Conservation (phyloP, 2,329 filamentous ascomycete genomes). For the Talaromyces sp. region DNA sequence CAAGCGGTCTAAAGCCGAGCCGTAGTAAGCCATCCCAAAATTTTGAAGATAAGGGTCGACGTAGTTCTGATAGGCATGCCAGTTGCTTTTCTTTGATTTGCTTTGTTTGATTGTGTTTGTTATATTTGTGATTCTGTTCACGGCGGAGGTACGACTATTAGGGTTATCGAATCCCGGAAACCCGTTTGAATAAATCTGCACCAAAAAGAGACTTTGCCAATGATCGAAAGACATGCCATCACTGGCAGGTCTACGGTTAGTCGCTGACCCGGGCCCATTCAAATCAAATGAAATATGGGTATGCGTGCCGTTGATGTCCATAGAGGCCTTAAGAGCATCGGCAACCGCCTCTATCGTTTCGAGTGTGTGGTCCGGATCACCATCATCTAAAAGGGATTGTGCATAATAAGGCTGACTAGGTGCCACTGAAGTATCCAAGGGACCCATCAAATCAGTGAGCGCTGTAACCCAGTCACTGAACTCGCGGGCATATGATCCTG, state of each 20-base stretch:
- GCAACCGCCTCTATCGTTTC: background rate
- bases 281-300: background rate
- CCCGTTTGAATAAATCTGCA: background rate
- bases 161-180: background rate
- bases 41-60: background rate
- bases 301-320: background rate
- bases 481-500: background rate
- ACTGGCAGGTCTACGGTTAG: background rate
- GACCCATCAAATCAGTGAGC: background rate
- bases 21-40: background rate
- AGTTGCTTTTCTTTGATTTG: background rate
- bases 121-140: background rate
- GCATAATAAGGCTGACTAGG: background rate
- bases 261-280: background rate
- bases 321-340: background rate
- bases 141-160: background rate
- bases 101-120: background rate
- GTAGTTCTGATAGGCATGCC: background rate
- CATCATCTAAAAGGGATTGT: background rate
- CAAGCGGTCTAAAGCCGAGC: background rate
- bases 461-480: background rate
- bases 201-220: background rate
- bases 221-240: background rate
- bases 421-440: background rate
- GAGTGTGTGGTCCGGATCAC: background rate